Conservation (phyloP, 225 moss, liverwort and hornwort species). For the Climacium dendroides region DNA sequence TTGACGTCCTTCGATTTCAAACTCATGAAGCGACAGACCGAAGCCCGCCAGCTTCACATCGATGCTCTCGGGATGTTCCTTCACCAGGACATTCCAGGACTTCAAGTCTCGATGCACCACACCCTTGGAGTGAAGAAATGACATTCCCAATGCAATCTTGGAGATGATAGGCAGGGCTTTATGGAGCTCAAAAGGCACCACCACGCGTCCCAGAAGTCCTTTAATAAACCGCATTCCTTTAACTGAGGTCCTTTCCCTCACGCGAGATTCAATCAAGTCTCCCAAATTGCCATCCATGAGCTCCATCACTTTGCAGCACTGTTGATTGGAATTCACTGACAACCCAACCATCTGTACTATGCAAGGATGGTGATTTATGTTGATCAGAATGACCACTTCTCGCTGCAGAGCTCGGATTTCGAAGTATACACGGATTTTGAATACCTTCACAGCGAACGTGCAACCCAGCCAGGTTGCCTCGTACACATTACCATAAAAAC, state of each 20-base stretch:
- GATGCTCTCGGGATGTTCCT: not conserved
- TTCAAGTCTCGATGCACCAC: not conserved
- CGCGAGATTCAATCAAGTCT: not conserved
- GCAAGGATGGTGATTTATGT: not conserved
- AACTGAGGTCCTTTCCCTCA: not conserved
- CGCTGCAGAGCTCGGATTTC: not conserved
- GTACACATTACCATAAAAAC: not conserved
- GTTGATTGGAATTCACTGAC: not conserved
- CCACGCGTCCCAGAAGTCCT: not conserved
- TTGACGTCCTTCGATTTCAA: not conserved
- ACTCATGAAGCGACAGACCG: not conserved
- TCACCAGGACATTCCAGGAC: not conserved
- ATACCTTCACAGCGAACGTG: not conserved
- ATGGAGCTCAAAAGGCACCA: not conserved
- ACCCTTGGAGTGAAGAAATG: not conserved
- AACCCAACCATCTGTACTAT: conserved; percentile 2
- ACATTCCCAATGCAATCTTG: conserved; percentile 1
- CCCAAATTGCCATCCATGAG: not conserved
- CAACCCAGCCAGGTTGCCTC: not conserved
- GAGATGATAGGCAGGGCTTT: not conserved
- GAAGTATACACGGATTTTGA: not conserved
- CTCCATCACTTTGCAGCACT: conserved; percentile 1
- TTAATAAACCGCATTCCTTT: too few species aligned
- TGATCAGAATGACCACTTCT: not conserved
- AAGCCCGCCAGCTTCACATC: conserved; percentile 1